phyloP scores from a whole-genome alignment of 2,329 filamentous ascomycete genomes.

The Beauveria asiatica region DNA sequence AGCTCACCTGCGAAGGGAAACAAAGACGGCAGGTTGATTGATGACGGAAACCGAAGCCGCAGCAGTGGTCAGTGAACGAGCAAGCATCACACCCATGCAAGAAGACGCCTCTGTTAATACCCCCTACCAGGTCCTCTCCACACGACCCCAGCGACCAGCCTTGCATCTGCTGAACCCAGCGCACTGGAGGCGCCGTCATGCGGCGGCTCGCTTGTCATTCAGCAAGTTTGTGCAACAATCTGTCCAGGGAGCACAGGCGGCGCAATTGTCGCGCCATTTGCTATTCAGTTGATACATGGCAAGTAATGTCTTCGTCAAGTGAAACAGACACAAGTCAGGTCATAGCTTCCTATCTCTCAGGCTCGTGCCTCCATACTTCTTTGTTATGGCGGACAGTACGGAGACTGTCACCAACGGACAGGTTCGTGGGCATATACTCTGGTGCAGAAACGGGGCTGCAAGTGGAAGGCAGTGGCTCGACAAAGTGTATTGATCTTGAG shows the following conservation, averaged over 20 bases:
- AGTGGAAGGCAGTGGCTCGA: neutral
- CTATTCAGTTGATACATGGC: neutral
- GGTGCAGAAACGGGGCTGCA: neutral
- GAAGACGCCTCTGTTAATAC: neutral
- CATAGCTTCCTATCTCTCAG: neutral
- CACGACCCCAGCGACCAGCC: neutral
- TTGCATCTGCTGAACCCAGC: neutral
- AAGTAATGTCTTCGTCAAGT: neutral
- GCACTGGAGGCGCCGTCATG: slow-evolving; percentile 1
- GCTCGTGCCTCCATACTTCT: neutral
- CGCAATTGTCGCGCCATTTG: neutral
- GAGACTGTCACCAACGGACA: neutral
- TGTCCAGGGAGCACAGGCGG: neutral
- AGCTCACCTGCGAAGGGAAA: neutral
- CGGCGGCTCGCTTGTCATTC: slow-evolving; percentile 3
- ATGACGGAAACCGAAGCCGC: neutral
- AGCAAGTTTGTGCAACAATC: neutral
- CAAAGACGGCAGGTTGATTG: neutral
- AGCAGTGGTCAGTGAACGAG: neutral
- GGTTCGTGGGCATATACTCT: neutral
- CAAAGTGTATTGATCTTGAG: no score
- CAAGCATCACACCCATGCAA: neutral
- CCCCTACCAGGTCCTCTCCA: neutral
- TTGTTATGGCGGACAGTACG: neutral
- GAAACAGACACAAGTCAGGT: neutral